Evolutionary conservation across 306 rosid species (phyloP), one percentile per base, ranked within the genome.

Genomic region (Cercis canadensis): DNA sequence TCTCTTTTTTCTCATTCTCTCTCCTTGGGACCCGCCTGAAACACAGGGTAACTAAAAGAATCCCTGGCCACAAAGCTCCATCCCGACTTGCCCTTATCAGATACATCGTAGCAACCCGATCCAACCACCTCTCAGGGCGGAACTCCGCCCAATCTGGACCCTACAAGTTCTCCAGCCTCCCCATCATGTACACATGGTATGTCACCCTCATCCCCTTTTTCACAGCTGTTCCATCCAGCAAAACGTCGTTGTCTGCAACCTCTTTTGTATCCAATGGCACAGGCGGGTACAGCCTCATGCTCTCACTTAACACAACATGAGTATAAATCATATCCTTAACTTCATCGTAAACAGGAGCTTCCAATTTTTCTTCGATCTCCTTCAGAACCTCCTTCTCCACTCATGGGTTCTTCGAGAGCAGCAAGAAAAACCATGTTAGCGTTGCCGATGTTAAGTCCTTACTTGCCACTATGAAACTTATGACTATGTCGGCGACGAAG

Each of bases 11-110:
- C n/a, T n/a, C n/a, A n/a, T n/a, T n/a, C n/a, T n/a, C n/a, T n/a
- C n/a, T n/a, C n/a, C 77, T 96, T 80, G 0, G 98, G 98, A 16
- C 98, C 96, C 0, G 91, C 96, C 41, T 92, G 95, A 74, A 92
- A 92, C 34, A 92, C 96, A 0, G 90, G 90, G 37, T 87, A 85
- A 1, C 60, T 57, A 45, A 33, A 92, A 0, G 81, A 7, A 54
- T 92, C 96, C 41, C 76, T 73, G 31, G 50, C 83, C 47, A 79
- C 84, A 7, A 92, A 92, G 36, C 3, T 73, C 90, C 87, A 81
- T n/a, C n/a, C n/a, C n/a, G n/a, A n/a, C 29, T 78, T 87, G 3
- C 58, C 75, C 5, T 1, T n/a, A 4, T 17, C 69, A 4, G 11
- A 14, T 70, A 75, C n/a, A n/a, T n/a, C n/a, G n/a, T n/a, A n/a